phyloP scores from a whole-genome alignment of 306 rosid genomes.

The Fagus crenata region DNA sequence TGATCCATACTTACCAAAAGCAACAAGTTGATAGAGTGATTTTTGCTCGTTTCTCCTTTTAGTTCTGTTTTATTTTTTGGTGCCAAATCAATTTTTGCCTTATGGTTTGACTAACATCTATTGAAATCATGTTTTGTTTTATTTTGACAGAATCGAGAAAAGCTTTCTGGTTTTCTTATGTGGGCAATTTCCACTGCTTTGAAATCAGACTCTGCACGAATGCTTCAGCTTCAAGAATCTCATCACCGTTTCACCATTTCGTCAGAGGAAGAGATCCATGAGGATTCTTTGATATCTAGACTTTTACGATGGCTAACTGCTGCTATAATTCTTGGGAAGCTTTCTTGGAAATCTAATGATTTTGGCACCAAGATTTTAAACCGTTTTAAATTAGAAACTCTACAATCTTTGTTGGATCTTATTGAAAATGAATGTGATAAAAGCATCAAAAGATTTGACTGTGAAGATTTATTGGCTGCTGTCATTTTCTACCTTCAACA shows the following conservation, averaged over 20 bases:
- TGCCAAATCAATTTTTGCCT: neutral
- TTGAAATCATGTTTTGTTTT: constrained; percentile 7
- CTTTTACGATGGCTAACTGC: constrained; percentile 82
- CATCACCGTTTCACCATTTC: constrained; percentile 25
- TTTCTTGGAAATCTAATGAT: constrained; percentile 37
- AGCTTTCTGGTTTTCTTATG: constrained; percentile 58
- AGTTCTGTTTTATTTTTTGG: neutral
- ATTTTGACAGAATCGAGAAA: constrained; percentile 52
- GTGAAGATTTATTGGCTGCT: constrained; percentile 60
- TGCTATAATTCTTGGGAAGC: constrained; percentile 62
- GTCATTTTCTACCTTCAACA: constrained; percentile 67
- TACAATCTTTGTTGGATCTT: constrained; percentile 53
- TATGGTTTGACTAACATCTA: constrained; percentile 9
- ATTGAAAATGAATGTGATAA: constrained; percentile 35
- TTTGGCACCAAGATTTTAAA: constrained; percentile 31
- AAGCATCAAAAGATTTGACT: constrained; percentile 39
- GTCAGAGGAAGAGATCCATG: constrained; percentile 35
- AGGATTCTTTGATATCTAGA: constrained; percentile 50
- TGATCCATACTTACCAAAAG: too few species aligned
- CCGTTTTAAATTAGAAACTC: constrained; percentile 37
- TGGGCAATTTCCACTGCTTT: constrained; percentile 73
- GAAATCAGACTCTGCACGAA: constrained; percentile 45
- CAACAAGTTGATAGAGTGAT: neutral
- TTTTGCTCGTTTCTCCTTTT: neutral
- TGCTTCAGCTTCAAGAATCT: constrained; percentile 38